These are phyloP conservation scores for Styphnolobium japonicum DNA, from an alignment of 306 rosid species.

Conservation along the genomic window DNA sequence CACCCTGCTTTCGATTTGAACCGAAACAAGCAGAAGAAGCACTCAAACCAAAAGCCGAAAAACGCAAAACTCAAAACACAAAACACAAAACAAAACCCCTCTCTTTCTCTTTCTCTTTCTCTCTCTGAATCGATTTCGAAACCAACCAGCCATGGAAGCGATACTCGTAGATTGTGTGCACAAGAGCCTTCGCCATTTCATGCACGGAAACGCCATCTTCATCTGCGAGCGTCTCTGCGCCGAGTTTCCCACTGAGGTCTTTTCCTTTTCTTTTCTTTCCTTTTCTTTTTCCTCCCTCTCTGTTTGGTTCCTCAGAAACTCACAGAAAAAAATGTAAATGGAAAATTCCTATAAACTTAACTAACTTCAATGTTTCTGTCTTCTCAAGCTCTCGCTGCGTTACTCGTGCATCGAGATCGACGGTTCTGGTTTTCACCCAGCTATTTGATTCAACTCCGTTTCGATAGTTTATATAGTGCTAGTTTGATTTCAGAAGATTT, in stretches of 20 bases:
- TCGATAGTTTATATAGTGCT: background rate
- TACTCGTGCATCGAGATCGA: conserved; percentile 27
- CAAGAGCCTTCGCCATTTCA: conserved; percentile 77
- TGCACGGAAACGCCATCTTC: conserved; percentile 84
- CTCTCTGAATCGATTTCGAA: no score
- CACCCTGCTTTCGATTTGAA: conserved; percentile 10
- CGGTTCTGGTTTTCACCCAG: background rate
- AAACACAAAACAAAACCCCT: background rate
- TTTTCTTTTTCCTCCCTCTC: background rate
- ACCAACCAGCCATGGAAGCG: conserved; percentile 63
- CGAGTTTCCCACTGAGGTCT: conserved; percentile 60
- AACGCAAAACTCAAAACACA: background rate
- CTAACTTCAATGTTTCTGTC: background rate
- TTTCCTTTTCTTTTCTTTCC: background rate
- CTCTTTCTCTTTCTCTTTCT: background rate
- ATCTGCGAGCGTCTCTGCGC: conserved; percentile 91
- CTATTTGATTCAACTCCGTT: background rate
- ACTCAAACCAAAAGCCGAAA: background rate
- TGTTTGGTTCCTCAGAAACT: conserved; percentile 19
- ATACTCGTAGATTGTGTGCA: conserved; percentile 69
- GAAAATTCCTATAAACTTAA: background rate
- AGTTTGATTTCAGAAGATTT: background rate
- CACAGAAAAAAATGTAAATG: background rate
- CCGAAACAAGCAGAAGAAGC: background rate
- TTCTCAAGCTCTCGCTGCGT: background rate